A percentile compares a stretch with the other conserved stretches of the same genome.
Evolutionary conservation across 169 alveolate genomes (phyloP).

Genomic region (Toxoplasma gondii): DNA sequence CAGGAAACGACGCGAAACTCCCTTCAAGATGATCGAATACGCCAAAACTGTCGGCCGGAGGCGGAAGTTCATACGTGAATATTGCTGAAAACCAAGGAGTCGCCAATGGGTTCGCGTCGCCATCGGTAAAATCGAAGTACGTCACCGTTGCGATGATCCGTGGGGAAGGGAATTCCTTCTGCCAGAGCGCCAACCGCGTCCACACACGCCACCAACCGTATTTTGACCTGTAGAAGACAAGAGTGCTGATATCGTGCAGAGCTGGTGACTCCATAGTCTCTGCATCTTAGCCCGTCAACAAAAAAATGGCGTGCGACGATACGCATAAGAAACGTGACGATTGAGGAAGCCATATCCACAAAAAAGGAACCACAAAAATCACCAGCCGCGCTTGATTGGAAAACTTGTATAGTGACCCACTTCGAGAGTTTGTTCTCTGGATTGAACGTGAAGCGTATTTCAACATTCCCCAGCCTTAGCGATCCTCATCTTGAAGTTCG

Average conservation of each 20-base stretch:
- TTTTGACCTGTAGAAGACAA: neutral
- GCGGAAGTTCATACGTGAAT: neutral
- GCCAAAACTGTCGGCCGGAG: neutral
- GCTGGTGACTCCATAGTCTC: too few relatives aligned
- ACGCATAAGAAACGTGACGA: neutral
- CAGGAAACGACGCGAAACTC: neutral
- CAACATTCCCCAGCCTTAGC: too few relatives aligned
- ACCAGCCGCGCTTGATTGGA: neutral
- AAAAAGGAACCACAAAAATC: neutral
- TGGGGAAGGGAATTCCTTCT: neutral
- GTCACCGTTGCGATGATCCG: neutral
- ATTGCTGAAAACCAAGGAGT: neutral
- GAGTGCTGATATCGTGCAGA: too few relatives aligned
- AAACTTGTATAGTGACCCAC: too few relatives aligned
- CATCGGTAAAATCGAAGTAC: neutral
- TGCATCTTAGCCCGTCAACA: too few relatives aligned
- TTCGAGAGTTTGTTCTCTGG: too few relatives aligned
- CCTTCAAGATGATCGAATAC: neutral
- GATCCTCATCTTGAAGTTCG: too few relatives aligned
- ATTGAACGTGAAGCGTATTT: too few relatives aligned
- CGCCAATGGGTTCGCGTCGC: neutral
- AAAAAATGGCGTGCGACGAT: neutral
- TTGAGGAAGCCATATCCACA: neutral
- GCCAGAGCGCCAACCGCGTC: neutral
- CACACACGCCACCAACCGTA: neutral